Evolutionary conservation across 2,329 filamentous ascomycete species (phyloP), one percentile per base, ranked within the genome.

Genomic region (Ascochyta viciae-villosae): DNA sequence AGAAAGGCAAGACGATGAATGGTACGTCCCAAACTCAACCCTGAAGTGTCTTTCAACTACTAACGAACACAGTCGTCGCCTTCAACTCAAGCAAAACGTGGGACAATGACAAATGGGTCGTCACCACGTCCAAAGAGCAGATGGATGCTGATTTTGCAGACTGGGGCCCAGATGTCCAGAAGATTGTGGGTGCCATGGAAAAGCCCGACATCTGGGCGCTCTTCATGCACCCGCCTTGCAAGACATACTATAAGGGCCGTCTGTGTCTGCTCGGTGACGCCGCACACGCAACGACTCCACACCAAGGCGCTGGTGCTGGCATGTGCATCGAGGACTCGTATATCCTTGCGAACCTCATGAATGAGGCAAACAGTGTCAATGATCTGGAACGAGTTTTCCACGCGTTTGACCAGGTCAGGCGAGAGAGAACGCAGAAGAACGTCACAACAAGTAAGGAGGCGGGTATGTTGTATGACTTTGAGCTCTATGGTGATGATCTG

Each of bases 1-100:
- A 83, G n/a, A 76, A 80, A 23, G 83, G 82, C 8, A 77, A 80
- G 29, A 80, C 82, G 4, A 81, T 89, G 73, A 89, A 89, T 66
- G 79, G 74, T 74, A 57, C 29, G 59, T 55, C 13, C 29, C 16
- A 9, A 31, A 10, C 12, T 5, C 12, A 31, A 2, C 2, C 12
- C 6, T 22, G 19, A 10, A 16, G 12, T 9, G 9, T 22, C 10
- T 12, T 3, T 4, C 12, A 12, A 29, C 9, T 23, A 39, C 55
- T 65, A 31, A 71, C 27, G 23, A n/a, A 8, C n/a, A 15, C 29
- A 73, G 72, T 74, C 8, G 72, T 74, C n/a, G 72, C 72, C 8
- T 74, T 74, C 47, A 66, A 54, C 50, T 74, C 71, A 1, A 65
- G 68, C 37, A 59, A 71, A 43, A 65, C 68, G 6, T 74, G 72